Evolutionary conservation across 2,329 filamentous ascomycete species (phyloP).

Genomic region (Dothidotthia symphoricarpi): DNA sequence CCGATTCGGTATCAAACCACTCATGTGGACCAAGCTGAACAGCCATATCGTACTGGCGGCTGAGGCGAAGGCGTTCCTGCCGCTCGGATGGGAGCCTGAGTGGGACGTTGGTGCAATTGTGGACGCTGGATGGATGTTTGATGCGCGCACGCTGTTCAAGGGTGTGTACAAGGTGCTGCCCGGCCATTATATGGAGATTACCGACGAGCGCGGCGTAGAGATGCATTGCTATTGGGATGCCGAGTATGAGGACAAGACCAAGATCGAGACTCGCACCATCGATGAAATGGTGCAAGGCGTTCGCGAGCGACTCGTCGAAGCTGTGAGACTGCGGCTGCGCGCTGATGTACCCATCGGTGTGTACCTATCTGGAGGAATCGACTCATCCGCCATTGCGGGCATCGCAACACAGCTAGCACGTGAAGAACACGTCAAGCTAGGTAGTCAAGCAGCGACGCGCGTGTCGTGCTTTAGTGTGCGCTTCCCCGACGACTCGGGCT

Average conservation of each 20-base stretch:
- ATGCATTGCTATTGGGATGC: constrained; percentile 53
- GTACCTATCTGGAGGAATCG: constrained; percentile 58
- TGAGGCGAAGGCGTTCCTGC: constrained; percentile 55
- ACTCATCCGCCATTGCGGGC: constrained; percentile 57
- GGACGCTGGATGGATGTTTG: constrained; percentile 47
- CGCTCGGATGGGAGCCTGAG: constrained; percentile 51
- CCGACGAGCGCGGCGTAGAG: constrained; percentile 40
- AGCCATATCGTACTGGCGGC: constrained; percentile 50
- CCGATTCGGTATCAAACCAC: constrained; percentile 57
- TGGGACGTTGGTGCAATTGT: constrained; percentile 53
- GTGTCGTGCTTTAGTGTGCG: constrained; percentile 53
- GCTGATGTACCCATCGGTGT: constrained; percentile 60
- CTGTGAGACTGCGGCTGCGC: constrained; percentile 52
- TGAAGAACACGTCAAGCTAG: constrained; percentile 47
- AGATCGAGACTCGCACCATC: constrained; percentile 44
- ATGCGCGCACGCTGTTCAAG: constrained; percentile 51
- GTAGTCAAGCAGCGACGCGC: constrained; percentile 40
- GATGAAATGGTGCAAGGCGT: constrained; percentile 54
- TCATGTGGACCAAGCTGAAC: constrained; percentile 50
- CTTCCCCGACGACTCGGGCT: constrained; percentile 52
- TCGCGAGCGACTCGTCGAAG: constrained; percentile 52
- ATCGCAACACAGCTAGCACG: constrained; percentile 55
- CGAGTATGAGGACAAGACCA: constrained; percentile 50
- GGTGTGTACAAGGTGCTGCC: constrained; percentile 48
- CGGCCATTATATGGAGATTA: constrained; percentile 26